Evolutionary conservation across 306 rosid species (phyloP).

Genomic region (Cicer pinnatifidum): DNA sequence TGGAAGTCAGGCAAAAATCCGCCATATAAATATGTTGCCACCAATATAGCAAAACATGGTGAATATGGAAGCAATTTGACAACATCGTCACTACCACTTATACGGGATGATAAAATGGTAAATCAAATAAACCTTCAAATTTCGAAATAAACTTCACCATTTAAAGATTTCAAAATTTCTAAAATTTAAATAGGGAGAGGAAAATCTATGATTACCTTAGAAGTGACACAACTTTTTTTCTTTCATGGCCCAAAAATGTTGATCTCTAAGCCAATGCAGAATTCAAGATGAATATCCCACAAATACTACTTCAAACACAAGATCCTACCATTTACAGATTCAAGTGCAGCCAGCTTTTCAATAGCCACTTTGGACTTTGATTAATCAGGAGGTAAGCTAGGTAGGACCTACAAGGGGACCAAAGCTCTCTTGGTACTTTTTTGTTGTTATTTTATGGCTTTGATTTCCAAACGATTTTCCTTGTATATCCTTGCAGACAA

Average conservation of each 20-base stretch:
- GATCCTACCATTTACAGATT: background rate
- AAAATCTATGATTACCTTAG: background rate
- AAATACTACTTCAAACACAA: background rate
- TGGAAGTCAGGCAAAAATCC: too few species aligned
- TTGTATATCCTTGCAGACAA: constrained; percentile 65
- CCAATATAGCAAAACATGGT: too few species aligned
- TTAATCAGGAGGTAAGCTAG: constrained; percentile 18
- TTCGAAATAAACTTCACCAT: background rate
- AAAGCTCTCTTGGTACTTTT: background rate
- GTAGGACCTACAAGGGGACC: constrained; percentile 3
- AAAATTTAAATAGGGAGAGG: background rate
- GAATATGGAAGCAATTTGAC: background rate
- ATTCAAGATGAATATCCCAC: background rate
- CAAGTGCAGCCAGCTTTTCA: background rate
- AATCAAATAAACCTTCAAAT: constrained; percentile 1
- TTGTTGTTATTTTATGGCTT: constrained; percentile 29
- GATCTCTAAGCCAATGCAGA: background rate
- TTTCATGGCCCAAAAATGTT: background rate
- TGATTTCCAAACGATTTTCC: constrained; percentile 50
- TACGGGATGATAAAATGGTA: background rate
- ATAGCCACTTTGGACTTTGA: background rate
- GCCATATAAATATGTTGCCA: too few species aligned
- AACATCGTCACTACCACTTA: constrained; percentile 1
- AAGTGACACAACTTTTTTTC: background rate
- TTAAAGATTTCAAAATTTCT: background rate